phyloP scores from a whole-genome alignment of 345 rosid species.

The Eucalyptus melliodora region DNA sequence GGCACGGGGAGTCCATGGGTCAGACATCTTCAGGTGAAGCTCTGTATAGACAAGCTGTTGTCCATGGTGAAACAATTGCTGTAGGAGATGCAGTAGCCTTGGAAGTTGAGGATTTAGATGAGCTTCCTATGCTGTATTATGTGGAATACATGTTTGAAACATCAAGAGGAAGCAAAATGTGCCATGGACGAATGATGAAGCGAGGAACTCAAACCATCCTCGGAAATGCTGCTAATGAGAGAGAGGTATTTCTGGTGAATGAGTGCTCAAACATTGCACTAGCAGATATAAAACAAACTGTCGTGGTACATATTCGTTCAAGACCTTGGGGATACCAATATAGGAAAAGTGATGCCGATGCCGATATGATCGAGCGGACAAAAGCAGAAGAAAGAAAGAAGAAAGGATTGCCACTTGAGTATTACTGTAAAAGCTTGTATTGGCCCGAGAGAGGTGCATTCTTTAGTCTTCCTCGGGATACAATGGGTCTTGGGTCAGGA shows the following conservation, averaged over 20 bases:
- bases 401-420: slow-evolving; percentile 32
- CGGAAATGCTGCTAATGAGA: slow-evolving; percentile 42
- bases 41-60: slow-evolving; percentile 34
- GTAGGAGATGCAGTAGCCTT: slow-evolving; percentile 39
- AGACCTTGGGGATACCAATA: slow-evolving; percentile 60
- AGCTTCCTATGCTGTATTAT: slow-evolving; percentile 32
- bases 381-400: slow-evolving; percentile 43
- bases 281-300: slow-evolving; percentile 25
- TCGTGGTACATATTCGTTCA: slow-evolving; percentile 20
- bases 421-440: slow-evolving; percentile 49
- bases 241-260: slow-evolving; percentile 50
- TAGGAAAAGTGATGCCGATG: slow-evolving; percentile 22
- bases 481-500: slow-evolving; percentile 36
- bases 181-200: slow-evolving; percentile 44
- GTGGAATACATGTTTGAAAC: slow-evolving; percentile 61
- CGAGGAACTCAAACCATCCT: slow-evolving; percentile 53
- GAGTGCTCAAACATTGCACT: slow-evolving; percentile 33
- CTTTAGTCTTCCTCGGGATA: slow-evolving; percentile 28
- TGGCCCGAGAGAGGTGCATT: slow-evolving; percentile 63
- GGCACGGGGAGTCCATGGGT: slow-evolving; percentile 36
- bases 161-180: slow-evolving; percentile 28
- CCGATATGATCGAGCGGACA: slow-evolving; percentile 30
- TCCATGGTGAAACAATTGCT: slow-evolving; percentile 29
- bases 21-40: slow-evolving; percentile 24
- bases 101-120: slow-evolving; percentile 22